Evolutionary conservation across 169 alveolate genomes (phyloP).

Genomic region (Cryptosporidium felis): DNA sequence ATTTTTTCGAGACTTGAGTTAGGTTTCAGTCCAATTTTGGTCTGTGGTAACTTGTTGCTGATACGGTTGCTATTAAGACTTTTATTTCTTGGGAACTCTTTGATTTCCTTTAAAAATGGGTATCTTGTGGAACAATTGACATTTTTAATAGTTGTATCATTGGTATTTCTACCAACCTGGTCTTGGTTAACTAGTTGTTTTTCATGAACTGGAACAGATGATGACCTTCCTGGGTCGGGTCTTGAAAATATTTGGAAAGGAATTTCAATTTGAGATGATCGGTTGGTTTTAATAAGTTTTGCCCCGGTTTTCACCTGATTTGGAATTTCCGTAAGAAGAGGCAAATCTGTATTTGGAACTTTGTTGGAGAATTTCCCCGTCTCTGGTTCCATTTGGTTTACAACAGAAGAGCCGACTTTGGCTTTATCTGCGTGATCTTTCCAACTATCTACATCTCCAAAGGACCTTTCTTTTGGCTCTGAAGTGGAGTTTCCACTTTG

Average conservation of each 20-base stretch:
- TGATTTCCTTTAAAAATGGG: neutral
- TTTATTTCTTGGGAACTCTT: neutral
- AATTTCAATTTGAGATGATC: neutral
- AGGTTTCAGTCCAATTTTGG: constrained; percentile 45
- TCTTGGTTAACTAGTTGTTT: neutral
- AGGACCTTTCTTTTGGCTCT: too few relatives aligned
- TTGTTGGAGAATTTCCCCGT: too few relatives aligned
- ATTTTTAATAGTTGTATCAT: too few relatives aligned
- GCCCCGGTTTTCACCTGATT: neutral
- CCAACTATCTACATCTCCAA: too few relatives aligned
- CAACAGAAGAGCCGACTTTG: too few relatives aligned
- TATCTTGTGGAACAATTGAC: neutral
- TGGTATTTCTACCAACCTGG: neutral
- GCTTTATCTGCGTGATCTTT: too few relatives aligned
- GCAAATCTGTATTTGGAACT: constrained; percentile 49
- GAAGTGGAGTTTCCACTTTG: too few relatives aligned
- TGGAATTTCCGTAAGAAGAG: neutral
- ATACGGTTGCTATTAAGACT: neutral
- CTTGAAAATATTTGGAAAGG: neutral
- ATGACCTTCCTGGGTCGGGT: constrained; percentile 23
- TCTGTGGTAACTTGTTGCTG: constrained; percentile 11
- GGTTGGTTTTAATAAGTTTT: neutral
- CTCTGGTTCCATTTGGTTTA: too few relatives aligned
- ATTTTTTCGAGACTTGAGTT: constrained; percentile 25
- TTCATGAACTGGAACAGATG: constrained; percentile 45